Evolutionary conservation across 2,329 filamentous ascomycete genomes (phyloP), one percentile per base, ranked within the genome.

Genomic region (Cladosporium sp.): DNA sequence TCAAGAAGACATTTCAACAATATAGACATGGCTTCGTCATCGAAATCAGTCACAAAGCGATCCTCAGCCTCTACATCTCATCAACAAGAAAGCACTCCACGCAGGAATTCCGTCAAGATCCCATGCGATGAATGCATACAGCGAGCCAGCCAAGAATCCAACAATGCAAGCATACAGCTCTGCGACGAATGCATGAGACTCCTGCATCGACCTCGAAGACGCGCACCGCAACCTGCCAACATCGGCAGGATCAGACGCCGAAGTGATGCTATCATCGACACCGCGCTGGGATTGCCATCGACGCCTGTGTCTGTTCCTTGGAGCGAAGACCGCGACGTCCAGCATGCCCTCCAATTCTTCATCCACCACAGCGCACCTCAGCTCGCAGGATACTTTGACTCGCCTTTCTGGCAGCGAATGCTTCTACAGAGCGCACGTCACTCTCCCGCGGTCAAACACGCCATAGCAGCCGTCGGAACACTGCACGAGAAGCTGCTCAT

Each of bases 391-490:
- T 65, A 63, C 39, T 66, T 67, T 53, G 61, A 65, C 47, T 64
- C 62, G 19, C 63, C 63, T 1, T 66, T 65, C 56, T 66, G 65
- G 65, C 64, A 66, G 44, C 54, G 61, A 9, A 65, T 61, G 61
- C 60, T 65, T 2, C 51, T 66, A 5, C 59, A 63, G 13, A 59
- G 61, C 8, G 65, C 57, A 5, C 50, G 61, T 4, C 57, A 62
- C 19, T 62, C 64, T 39, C 62, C 62, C 4, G 62, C 62, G 8
- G 58, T 66, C 40, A 58, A 60, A 19, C 65, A 66, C 34, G 65
- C 62, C 2, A 57, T 66, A 3, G 61, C 59, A 4, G 65, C 64
- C 2, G 60, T 66, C 17, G 65, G 64, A 12, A 59, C 65, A 9
- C 24, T 65, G n/a, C 65, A 66, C 37, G 65, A 66, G 34, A 63